Evolutionary conservation across 805 yeast species (phyloP), one percentile per base, ranked within the genome.

Genomic region (Lachancea sp.): DNA sequence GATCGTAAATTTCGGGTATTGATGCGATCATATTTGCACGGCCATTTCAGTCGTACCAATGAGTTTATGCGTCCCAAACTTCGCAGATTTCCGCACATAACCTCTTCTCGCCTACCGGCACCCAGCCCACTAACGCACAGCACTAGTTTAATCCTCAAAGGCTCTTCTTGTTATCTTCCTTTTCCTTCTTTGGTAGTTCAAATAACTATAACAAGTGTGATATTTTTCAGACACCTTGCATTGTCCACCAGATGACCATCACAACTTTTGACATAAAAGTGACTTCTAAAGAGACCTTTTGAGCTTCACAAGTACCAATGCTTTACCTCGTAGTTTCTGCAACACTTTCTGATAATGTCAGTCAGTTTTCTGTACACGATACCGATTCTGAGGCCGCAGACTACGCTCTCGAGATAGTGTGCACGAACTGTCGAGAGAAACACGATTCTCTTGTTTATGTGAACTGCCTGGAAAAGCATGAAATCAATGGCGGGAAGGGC

Each of bases 361-460:
- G 76, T 12, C 73, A 70, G 31, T 59, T 87, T 4, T 66, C 66
- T 38, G 84, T 91, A 2, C 63, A 70, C 2, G 96, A 91, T 57
- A 63, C 79, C 0, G 69, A 73, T 2, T 70, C 67, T 10, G 53
- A 66, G 1, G 91, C 93, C 0, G 88, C 79, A 55, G 88, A 83
- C 52, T 91, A 82, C 64, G 74, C 83, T 1, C 87, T 91, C 66
- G 73, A 70, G 46, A 72, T 89, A 13, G 75, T 75, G 54, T 91
- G 99, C 62, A 81, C 83, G 1, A 73, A 75, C 33, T 91, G 99
- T 66, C 77, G 90, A 50, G 95, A 86, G 49, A 65, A 62, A 7
- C 95, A 91, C 62, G 77, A 75, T 17, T 85, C 88, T 53, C 77
- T 78, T 13, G 75, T 88, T 25, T 70, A 76, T 19, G 79, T 90